Base-by-base conservation (phyloP, 2,329 filamentous ascomycete genomes). In the Hymenoscyphus albidus region DNA sequence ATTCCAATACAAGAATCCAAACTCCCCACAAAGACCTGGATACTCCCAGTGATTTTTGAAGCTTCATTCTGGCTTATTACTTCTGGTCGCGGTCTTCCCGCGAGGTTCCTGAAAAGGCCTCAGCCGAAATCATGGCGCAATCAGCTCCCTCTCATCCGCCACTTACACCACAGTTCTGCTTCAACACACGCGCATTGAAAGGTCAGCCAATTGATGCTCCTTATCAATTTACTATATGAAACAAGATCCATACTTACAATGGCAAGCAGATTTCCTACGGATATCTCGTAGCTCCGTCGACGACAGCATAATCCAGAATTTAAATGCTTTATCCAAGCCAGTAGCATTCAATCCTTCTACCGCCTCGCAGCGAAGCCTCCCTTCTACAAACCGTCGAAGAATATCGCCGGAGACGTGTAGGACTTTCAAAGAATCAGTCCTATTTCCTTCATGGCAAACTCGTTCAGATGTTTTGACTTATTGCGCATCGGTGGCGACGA, bases 251-350 rank as follows among this genome's bases (percentile, higher is more conserved):
- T 57, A 22, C 57, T 70, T 54, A 69, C 16, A 16, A 12, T 55
- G 3, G 44, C 13, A 9, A 58, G 2, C 39, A 97, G 95, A 97
- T 76, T 99, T 99, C 76, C 84, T 99, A 27, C 90, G 93, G 48
- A 78, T 95, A 69, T 97, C 94, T 10, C 88, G 95, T 68, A 83
- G 86, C 61, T 86, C 90, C 58, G 89, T 97, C 73, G 95, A 99
- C 78, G 95, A 99, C 78, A 92, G 91, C 56, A 98, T 99, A 74
- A 87, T 88, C 0, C 93, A 97, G 74, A 94, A 96, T 73, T 86
- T 99, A 67, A 98, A 98, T 80, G 92, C 92, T 1, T 84, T 98
- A 44, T 80, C 92, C 56, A 93, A 89, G 0, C 94, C 94, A 0
- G 83, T 91, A 13, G 80, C 82, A 56, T 98, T 97, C 78, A 90